Conservation (phyloP, 352 stramenopile species). For the Pythium guiyangense region DNA sequence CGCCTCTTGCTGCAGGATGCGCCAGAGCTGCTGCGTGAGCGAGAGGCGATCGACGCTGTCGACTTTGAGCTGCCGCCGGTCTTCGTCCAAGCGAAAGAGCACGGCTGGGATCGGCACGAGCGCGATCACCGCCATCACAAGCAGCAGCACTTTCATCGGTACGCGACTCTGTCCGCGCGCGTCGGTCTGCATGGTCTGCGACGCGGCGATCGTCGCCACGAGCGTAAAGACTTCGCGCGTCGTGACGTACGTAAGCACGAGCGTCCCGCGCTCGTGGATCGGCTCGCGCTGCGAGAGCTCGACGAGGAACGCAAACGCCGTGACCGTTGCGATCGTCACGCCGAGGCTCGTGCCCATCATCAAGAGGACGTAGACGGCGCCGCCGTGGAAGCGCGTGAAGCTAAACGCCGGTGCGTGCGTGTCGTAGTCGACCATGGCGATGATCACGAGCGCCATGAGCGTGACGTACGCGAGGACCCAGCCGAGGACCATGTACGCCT, state of each 20-base stretch:
- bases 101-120: constrained; percentile 62
- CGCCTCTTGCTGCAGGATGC: constrained; percentile 68
- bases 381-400: constrained; percentile 49
- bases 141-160: constrained; percentile 65
- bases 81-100: constrained; percentile 60
- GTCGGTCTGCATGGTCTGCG: constrained; percentile 39
- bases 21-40: constrained; percentile 60
- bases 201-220: constrained; percentile 31
- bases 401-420: constrained; percentile 29
- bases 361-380: constrained; percentile 61
- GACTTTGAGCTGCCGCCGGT: constrained; percentile 71
- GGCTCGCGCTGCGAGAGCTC: constrained; percentile 75
- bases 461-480: constrained; percentile 70
- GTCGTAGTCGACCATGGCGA: constrained; percentile 53
- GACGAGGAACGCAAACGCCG: constrained; percentile 60
- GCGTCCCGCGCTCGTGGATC: constrained; percentile 61
- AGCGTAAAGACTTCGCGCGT: constrained; percentile 44
- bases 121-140: constrained; percentile 64
- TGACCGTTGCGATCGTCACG: constrained; percentile 50
- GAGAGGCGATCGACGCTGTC: constrained; percentile 56
- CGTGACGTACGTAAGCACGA: constrained; percentile 68
- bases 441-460: constrained; percentile 60
- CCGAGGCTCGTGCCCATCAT: constrained; percentile 65
- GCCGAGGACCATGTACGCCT: constrained; percentile 72
- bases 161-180: constrained; percentile 22